Evolutionary conservation across 495 filamentous ascomycete genomes (phyloP).

Genomic region (Aspergillus incahuasiensis): DNA sequence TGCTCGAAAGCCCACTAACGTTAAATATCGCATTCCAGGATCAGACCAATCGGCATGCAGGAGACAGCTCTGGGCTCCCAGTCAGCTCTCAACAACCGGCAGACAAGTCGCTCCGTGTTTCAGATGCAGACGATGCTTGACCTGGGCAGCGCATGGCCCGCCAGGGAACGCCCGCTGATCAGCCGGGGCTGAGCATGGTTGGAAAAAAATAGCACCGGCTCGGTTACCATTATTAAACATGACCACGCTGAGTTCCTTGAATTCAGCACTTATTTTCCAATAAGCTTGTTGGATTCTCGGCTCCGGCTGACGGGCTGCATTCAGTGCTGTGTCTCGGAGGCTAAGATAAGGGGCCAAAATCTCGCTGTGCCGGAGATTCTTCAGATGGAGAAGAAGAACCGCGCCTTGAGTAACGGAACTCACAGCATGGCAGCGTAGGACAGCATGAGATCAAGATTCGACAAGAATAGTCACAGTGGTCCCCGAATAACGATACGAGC

Average conservation of each 20-base stretch:
- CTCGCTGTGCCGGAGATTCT: background rate
- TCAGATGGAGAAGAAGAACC: background rate
- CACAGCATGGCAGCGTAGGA: background rate
- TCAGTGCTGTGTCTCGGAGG: constrained; percentile 2
- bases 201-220: constrained; percentile 4
- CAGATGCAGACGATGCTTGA: constrained; percentile 9
- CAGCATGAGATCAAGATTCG: background rate
- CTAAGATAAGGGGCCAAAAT: background rate
- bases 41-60: constrained; percentile 10
- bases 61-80: background rate
- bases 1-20: background rate
- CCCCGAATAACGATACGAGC: background rate
- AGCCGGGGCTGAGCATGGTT: constrained; percentile 13
- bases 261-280: background rate
- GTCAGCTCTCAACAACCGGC: background rate
- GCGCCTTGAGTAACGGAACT: background rate
- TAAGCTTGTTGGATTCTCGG: background rate
- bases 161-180: background rate
- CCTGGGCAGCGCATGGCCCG: background rate
- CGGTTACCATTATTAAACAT: constrained; percentile 8
- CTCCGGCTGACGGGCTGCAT: constrained; percentile 14
- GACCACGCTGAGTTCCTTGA: background rate
- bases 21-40: background rate
- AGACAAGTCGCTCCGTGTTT: constrained; percentile 8
- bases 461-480: background rate